Conservation (phyloP, 176 grass and related monocot genomes). For the Triticum timopheevii region DNA sequence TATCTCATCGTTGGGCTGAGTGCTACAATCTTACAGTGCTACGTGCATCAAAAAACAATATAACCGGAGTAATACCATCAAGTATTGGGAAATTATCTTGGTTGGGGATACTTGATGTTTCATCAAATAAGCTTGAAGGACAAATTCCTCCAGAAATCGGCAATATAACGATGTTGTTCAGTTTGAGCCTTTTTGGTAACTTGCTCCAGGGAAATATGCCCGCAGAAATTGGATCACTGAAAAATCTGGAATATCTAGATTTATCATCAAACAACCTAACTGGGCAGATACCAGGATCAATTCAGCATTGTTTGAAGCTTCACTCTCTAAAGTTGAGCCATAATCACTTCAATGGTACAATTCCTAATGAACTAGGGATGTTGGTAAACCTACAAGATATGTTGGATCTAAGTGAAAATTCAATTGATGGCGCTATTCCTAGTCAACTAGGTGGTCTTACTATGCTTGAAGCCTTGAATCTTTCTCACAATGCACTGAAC, state of each 20-base stretch:
- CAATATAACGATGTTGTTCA: not conserved
- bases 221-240: not conserved
- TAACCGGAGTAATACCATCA: not conserved
- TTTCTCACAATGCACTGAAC: not conserved
- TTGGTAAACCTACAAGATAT: not conserved
- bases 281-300: not conserved
- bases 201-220: not conserved
- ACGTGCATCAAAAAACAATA: not conserved
- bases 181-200: not conserved
- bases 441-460: not conserved
- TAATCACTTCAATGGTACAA: not conserved
- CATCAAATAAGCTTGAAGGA: not conserved
- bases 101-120: not conserved
- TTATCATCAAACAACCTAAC: not conserved
- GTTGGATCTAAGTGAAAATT: not conserved
- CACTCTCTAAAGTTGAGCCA: not conserved
- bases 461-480: not conserved
- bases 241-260: not conserved
- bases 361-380: not conserved
- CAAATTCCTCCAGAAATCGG: not conserved
- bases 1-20: not conserved
- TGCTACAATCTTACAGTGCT: not conserved
- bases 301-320: not conserved
- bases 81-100: not conserved
- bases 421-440: not conserved